Evolutionary conservation across 169 alveolate genomes (phyloP).

Genomic region (Eimeria acervulina): DNA sequence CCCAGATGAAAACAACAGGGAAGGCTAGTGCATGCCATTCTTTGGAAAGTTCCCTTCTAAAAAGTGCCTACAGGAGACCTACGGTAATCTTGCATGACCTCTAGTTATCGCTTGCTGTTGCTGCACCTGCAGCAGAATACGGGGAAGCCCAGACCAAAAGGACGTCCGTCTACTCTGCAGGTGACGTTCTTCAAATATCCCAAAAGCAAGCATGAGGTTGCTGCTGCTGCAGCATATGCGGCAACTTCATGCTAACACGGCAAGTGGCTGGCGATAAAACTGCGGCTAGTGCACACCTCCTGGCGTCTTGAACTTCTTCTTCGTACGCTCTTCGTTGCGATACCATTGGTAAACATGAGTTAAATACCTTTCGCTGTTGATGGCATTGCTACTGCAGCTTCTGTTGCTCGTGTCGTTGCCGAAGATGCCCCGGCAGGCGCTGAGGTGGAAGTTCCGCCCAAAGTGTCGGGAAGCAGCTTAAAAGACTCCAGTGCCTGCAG

Average conservation of each 20-base stretch:
- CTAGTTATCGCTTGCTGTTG: not conserved
- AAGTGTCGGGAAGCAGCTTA: constrained; percentile 56
- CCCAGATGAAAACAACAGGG: constrained; percentile 2
- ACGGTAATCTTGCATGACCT: not conserved
- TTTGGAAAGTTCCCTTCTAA: not conserved
- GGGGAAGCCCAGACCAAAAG: not conserved
- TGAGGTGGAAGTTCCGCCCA: constrained; percentile 15
- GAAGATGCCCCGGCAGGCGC: not conserved
- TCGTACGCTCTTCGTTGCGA: too few species aligned
- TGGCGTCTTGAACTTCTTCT: not conserved
- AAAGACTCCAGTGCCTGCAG: constrained; percentile 73
- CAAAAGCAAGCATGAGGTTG: not conserved
- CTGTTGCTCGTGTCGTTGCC: constrained; percentile 1
- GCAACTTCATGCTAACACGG: not conserved
- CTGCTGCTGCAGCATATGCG: not conserved
- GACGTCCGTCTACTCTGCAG: not conserved
- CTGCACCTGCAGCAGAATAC: not conserved
- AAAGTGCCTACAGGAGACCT: not conserved
- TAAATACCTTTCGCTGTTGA: not conserved
- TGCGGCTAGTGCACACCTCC: not conserved
- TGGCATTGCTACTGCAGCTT: constrained; percentile 24
- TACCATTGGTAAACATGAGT: too few species aligned
- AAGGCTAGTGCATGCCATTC: not conserved
- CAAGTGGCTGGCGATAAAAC: not conserved
- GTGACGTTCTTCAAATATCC: not conserved